A percentile compares a stretch with the other conserved stretches of the same genome.
Conservation (phyloP, 2,329 filamentous ascomycete genomes). For the Macrophomina tecta region DNA sequence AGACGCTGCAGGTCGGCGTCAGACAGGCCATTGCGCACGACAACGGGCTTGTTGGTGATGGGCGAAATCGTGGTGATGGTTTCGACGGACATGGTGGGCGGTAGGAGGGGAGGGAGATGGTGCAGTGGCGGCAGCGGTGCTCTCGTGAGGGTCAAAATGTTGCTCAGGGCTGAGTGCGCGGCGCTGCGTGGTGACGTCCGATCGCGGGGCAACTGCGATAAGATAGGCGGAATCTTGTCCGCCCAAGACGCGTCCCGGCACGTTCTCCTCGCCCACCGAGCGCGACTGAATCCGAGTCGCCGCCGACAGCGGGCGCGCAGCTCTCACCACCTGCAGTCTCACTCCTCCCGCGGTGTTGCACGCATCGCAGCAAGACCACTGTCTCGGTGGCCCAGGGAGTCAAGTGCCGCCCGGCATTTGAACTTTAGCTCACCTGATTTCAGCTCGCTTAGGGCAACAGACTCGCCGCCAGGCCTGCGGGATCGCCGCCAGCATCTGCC, state of each 20-base stretch:
- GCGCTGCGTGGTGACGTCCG: constrained; percentile 18
- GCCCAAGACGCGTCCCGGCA: not conserved
- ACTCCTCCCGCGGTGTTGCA: not conserved
- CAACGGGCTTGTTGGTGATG: constrained; percentile 81
- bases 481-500: constrained; percentile 16
- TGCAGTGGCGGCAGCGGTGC: not conserved
- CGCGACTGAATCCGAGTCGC: too few relatives aligned
- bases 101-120: constrained; percentile 30
- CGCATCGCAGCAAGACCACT: constrained; percentile 6
- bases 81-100: constrained; percentile 57
- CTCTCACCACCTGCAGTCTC: not conserved
- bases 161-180: not conserved
- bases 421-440: constrained; percentile 6
- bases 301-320: constrained; percentile 3
- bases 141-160: not conserved
- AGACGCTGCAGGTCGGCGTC: constrained; percentile 72
- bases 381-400: not conserved
- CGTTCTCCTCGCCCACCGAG: too few relatives aligned
- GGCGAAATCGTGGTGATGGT: constrained; percentile 83
- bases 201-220: constrained; percentile 23
- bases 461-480: not conserved
- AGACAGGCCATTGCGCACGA: constrained; percentile 78
- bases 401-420: constrained; percentile 14
- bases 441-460: not conserved
- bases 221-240: constrained; percentile 24